These are phyloP conservation scores for Gnaphalium uliginosum DNA, from an alignment of 129 eudicot genomes.

Conservation along the genomic window DNA sequence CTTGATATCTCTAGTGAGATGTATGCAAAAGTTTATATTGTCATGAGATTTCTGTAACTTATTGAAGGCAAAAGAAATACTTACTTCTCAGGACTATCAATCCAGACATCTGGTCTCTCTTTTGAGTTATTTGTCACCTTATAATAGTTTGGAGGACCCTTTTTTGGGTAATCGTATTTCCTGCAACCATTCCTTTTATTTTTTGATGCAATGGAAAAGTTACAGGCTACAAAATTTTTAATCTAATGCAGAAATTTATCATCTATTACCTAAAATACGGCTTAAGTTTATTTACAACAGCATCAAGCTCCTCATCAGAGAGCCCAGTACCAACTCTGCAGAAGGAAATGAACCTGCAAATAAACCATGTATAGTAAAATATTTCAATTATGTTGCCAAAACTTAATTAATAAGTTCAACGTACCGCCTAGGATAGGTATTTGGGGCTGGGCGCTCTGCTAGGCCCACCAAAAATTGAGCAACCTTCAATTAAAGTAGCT, in stretches of 20 bases:
- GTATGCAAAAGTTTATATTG: neutral
- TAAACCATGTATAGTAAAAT: slow-evolving; percentile 12
- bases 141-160: slow-evolving; percentile 80
- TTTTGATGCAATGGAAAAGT: neutral
- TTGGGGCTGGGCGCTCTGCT: slow-evolving; percentile 76
- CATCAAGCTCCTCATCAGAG: slow-evolving; percentile 91
- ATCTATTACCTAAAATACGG: slow-evolving; percentile 74
- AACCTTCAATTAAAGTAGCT: slow-evolving; percentile 48
- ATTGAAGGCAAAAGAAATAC: slow-evolving; percentile 22
- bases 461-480: slow-evolving; percentile 96
- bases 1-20: neutral
- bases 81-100: slow-evolving; percentile 96
- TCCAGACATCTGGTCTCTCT: slow-evolving; percentile 99
- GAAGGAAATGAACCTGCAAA: slow-evolving; percentile 90
- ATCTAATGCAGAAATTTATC: neutral
- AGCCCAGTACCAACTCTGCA: slow-evolving; percentile 99
- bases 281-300: slow-evolving; percentile 75
- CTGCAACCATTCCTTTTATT: slow-evolving; percentile 46
- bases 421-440: slow-evolving; percentile 71
- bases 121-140: slow-evolving; percentile 92
- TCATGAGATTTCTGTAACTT: neutral
- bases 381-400: neutral
- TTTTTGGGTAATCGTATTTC: slow-evolving; percentile 89
- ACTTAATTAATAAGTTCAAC: neutral
- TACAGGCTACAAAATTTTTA: neutral